Evolutionary conservation across 805 yeast species (phyloP), one percentile per base, ranked within the genome.

Genomic region (Maudiozyma pseudohumilis): DNA sequence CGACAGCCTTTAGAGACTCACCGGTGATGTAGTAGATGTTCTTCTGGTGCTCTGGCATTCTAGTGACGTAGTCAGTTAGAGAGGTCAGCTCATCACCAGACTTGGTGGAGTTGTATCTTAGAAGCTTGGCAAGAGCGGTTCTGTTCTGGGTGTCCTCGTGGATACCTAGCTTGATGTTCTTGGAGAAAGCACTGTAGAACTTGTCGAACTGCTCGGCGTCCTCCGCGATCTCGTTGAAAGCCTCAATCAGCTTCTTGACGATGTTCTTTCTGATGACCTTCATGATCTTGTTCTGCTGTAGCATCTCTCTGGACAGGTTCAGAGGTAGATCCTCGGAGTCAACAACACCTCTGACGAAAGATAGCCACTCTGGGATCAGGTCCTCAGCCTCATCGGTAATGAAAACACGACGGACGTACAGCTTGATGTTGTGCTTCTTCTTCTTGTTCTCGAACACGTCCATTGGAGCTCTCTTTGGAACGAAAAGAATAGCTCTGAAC

Each of bases 41-140:
- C 92, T 92, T 88, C 76, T 92, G 99, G 75, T 86, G 96, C 72
- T 87, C 96, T 66, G 92, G 95, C 99, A 92, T 92, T 73, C 97
- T 84, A 53, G 97, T 89, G 49, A 92, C 94, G 72, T 92, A 92
- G 73, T 92, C 99, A 53, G 94, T 69, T 61, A 92, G 77, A 28
- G 97, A 89, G 52, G 96, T 89, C 66, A 74, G 65, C 74, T 92
- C 98, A 61, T 89, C 98, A 55, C 76, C 61, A 49, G 96, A 80
- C 75, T 88, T 89, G 61, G 97, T 88, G 41, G 97, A 87, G 81
- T 87, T 75, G 82, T 76, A 92, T 74, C 99, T 83, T 70, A 92
- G 76, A 62, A 92, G 77, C 74, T 92, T 92, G 55, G 99, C 89
- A 63, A 92, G 77, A 53, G 96, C 82, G 50, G 69, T 66, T 75